phyloP scores from a whole-genome alignment of 495 filamentous ascomycete genomes.

The Neurospora tetrasperma region DNA sequence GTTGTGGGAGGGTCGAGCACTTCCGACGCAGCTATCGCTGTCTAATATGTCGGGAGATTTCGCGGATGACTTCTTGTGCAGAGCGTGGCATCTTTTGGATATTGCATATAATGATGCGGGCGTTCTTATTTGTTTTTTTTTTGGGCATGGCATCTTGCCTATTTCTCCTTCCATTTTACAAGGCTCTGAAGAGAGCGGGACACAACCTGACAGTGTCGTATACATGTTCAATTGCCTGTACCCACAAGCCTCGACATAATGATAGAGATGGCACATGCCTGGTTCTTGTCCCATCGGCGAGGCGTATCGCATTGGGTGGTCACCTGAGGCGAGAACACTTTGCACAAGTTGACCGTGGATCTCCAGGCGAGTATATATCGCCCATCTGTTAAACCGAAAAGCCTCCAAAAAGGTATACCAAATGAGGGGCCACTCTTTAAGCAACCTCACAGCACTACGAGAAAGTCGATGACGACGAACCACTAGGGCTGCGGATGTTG shows the following conservation, averaged over 20 bases:
- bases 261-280: neutral
- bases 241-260: neutral
- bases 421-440: neutral
- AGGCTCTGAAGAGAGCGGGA: neutral
- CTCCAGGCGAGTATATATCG: neutral
- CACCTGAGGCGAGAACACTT: neutral
- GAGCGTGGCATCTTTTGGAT: neutral
- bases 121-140: neutral
- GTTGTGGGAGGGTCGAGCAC: neutral
- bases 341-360: neutral
- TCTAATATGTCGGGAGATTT: neutral
- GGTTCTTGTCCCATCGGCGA: neutral
- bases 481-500: neutral
- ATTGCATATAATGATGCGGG: neutral
- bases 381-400: neutral
- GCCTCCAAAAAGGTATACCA: neutral
- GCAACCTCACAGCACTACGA: neutral
- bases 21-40: neutral
- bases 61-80: neutral
- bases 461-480: neutral
- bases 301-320: neutral
- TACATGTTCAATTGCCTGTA: neutral
- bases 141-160: neutral
- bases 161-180: neutral
- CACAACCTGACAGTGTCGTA: neutral